Evolutionary conservation across 176 grass and related monocot genomes (phyloP).

Genomic region (Musa acuminata): DNA sequence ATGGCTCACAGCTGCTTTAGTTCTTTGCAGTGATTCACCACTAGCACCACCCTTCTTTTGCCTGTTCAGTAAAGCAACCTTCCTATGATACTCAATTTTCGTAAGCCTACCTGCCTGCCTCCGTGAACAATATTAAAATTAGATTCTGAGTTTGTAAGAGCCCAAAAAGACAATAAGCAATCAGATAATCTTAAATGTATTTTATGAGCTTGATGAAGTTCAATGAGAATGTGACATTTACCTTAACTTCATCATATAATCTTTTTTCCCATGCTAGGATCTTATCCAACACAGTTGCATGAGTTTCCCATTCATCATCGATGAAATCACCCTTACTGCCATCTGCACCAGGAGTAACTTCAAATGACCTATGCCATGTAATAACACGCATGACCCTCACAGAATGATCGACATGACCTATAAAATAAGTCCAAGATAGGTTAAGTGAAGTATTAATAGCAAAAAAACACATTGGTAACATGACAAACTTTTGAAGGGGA

Average conservation of each 20-base stretch:
- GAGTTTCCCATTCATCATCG: slow-evolving; percentile 81
- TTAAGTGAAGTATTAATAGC: slow-evolving; percentile 18
- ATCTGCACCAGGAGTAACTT: slow-evolving; percentile 71
- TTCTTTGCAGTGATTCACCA: slow-evolving; percentile 81
- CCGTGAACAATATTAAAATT: slow-evolving; percentile 2
- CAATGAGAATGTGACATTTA: slow-evolving; percentile 20
- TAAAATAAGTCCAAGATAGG: slow-evolving; percentile 15
- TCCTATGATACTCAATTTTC: slow-evolving; percentile 98
- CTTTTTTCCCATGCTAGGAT: slow-evolving; percentile 99
- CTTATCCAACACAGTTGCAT: slow-evolving; percentile 91
- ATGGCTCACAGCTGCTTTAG: slow-evolving; percentile 95
- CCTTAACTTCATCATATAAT: slow-evolving; percentile 98
- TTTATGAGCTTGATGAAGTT: neutral
- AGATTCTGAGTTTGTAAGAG: neutral
- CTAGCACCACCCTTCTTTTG: slow-evolving; percentile 72
- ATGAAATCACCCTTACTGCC: slow-evolving; percentile 80
- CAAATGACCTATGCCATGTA: slow-evolving; percentile 97
- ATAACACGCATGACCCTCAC: slow-evolving; percentile 98
- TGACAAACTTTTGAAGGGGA: neutral
- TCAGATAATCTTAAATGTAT: neutral
- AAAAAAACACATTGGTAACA: slow-evolving; percentile 2
- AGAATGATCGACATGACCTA: slow-evolving; percentile 96
- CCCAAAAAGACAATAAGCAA: neutral
- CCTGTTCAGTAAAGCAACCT: slow-evolving; percentile 86
- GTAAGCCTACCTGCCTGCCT: slow-evolving; percentile 81